Base-by-base conservation (phyloP, 2,329 filamentous ascomycete species). In the Raffaelea ambrosiae region DNA sequence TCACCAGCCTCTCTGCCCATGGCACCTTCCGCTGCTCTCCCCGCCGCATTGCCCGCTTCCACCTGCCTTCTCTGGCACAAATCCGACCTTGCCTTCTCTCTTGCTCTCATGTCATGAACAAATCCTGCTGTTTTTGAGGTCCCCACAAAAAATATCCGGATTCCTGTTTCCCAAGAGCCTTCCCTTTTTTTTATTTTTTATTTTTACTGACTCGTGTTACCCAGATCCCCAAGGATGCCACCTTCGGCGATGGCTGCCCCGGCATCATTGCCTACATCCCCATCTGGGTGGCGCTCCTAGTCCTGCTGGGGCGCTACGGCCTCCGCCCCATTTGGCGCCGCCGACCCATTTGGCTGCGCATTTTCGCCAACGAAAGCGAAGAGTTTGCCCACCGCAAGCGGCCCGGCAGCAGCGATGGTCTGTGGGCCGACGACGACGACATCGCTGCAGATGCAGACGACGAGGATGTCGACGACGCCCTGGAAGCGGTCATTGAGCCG, bases 341-440 rank as follows among this genome's bases (percentile, higher is more conserved):
- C 8, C 61, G 64, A 16, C 61, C 63, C 3, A 9, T 56, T 9
- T 67, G 63, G 63, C 54, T 67, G 40, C 61, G 61, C 41, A 53
- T 49, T 21, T 65, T 67, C 48, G 62, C 61, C 4, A 55, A 57
- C 3, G 62, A 66, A 47, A 48, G 53, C 11, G 42, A 52, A 3
- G 53, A 54, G n/a, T 13, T 48, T 8, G 48, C 42, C 3, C 42
- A 40, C 40, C 48, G 46, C 26, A 35, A 45, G 4, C 23, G 47
- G 10, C 48, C 31, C 7, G 13, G 38, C 7, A 14, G 21, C 31
- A 22, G 36, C 19, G n/a, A n/a, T n/a, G n/a, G n/a, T n/a, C n/a
- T n/a, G n/a, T n/a, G n/a, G n/a, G n/a, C n/a, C n/a, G 33, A n/a
- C 33, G 39, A 22, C 9, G 38, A 13, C 42, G 43, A 36, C 14